These are phyloP conservation scores for Fusarium papillatum DNA, from an alignment of 2,329 filamentous ascomycete species.

Conservation along the genomic window DNA sequence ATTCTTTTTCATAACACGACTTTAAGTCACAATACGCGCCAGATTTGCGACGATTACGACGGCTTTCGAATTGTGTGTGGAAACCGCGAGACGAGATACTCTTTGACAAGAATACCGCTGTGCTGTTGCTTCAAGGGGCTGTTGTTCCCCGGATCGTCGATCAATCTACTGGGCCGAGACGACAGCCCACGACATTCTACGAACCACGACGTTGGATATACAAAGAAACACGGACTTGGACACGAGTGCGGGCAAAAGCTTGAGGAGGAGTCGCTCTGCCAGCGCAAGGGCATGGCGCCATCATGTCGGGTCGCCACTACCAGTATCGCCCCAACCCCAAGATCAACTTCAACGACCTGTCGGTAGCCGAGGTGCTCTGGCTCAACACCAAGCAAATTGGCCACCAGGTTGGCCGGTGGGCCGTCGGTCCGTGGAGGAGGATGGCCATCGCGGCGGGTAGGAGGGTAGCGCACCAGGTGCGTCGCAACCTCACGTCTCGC, in stretches of 20 bases:
- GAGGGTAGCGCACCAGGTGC: constrained; percentile 44
- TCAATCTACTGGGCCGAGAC: constrained; percentile 12
- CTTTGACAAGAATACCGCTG: constrained; percentile 10
- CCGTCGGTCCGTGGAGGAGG: constrained; percentile 55
- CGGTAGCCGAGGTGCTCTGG: constrained; percentile 40
- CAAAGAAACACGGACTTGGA: constrained; percentile 1
- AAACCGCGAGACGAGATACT: constrained; percentile 2
- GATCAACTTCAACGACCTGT: constrained; percentile 34
- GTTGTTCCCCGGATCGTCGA: constrained; percentile 31
- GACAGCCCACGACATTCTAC: neutral
- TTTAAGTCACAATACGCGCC: no score
- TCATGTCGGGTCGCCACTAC: constrained; percentile 44
- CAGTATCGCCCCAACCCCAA: constrained; percentile 31
- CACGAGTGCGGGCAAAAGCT: neutral
- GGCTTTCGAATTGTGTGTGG: neutral
- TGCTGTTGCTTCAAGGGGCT: constrained; percentile 28
- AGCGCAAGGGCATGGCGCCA: constrained; percentile 46
- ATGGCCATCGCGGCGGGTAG: constrained; percentile 49
- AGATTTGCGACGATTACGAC: neutral
- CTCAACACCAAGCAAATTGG: constrained; percentile 39
- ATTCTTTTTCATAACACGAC: neutral
- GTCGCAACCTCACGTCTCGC: constrained; percentile 61
- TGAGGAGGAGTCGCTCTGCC: neutral
- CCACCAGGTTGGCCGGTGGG: constrained; percentile 56
- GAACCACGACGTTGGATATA: neutral